Conservation (phyloP, 2,329 filamentous ascomycete species). For the Pestalotiopsis sp. region DNA sequence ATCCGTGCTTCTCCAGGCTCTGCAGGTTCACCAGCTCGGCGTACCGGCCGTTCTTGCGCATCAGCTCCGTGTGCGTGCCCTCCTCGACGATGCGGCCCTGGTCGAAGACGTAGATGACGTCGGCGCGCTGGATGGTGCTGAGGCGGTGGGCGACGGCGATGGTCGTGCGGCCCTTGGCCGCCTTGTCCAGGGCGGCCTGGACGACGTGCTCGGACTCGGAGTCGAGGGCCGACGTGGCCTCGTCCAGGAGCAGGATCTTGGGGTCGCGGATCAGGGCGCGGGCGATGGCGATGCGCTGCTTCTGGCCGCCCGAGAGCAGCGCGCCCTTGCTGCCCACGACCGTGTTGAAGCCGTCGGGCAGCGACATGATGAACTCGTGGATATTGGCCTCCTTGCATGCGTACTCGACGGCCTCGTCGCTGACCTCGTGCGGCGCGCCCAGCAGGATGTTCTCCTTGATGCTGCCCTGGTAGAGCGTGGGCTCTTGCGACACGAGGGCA, state of each 20-base stretch:
- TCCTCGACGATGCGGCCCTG: conserved; percentile 83
- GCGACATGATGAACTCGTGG: conserved; percentile 85
- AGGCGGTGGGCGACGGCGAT: conserved; percentile 93
- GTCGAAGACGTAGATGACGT: conserved; percentile 96
- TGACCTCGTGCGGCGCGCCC: conserved; percentile 68
- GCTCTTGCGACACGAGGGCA: conserved; percentile 90
- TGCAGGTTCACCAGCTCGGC: conserved; percentile 80
- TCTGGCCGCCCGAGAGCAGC: conserved; percentile 87
- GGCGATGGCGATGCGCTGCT: conserved; percentile 92
- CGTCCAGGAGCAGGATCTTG: conserved; percentile 81
- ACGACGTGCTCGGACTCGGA: conserved; percentile 79
- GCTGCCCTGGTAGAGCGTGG: conserved; percentile 90
- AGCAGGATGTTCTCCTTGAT: conserved; percentile 90
- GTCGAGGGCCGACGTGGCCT: conserved; percentile 79
- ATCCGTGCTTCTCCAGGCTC: conserved; percentile 65
- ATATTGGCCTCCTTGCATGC: conserved; percentile 92
- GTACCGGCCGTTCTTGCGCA: conserved; percentile 72
- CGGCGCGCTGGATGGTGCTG: conserved; percentile 91
- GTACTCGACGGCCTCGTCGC: conserved; percentile 72
- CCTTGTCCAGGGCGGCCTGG: conserved; percentile 78
- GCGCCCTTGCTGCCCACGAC: conserved; percentile 85
- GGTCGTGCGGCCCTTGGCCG: conserved; percentile 82
- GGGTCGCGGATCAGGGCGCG: conserved; percentile 89
- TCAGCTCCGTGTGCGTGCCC: conserved; percentile 76
- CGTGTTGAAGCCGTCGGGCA: conserved; percentile 85